These are phyloP conservation scores for Boletales sp. DNA, from an alignment of 768 basidiomycete genomes.

Conservation along the genomic window DNA sequence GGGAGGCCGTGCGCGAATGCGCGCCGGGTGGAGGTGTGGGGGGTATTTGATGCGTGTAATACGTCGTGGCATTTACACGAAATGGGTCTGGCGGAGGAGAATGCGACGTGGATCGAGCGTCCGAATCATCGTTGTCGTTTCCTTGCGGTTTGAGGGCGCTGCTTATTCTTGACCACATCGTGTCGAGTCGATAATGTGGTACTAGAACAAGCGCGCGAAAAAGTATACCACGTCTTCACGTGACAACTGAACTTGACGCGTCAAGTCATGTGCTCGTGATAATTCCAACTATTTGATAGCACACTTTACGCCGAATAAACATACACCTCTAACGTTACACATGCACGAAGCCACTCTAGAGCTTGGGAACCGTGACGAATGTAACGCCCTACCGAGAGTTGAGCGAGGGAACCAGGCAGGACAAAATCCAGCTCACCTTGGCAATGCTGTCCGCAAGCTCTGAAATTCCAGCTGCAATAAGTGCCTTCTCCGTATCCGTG, in stretches of 20 bases:
- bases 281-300: too few relatives aligned
- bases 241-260: slow-evolving; percentile 27
- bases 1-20: slow-evolving; percentile 60
- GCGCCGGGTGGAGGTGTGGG: slow-evolving; percentile 52
- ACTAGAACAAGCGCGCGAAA: neutral
- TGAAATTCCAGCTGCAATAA: slow-evolving; percentile 76
- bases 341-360: slow-evolving; percentile 12
- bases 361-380: slow-evolving; percentile 27
- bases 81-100: slow-evolving; percentile 60
- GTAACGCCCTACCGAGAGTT: slow-evolving; percentile 19
- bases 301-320: slow-evolving; percentile 1
- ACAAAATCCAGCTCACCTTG: slow-evolving; percentile 46
- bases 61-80: slow-evolving; percentile 66
- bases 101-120: too few relatives aligned
- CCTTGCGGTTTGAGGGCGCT: slow-evolving; percentile 47
- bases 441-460: slow-evolving; percentile 75
- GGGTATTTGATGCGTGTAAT: slow-evolving; percentile 67
- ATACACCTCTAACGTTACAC: slow-evolving; percentile 5
- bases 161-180: slow-evolving; percentile 64
- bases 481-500: slow-evolving; percentile 65
- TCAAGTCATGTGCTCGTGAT: slow-evolving; percentile 17
- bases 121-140: slow-evolving; percentile 12
- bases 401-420: neutral
- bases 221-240: slow-evolving; percentile 15
- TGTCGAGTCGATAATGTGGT: neutral